Base-by-base conservation (phyloP, 768 basidiomycete genomes). In the Lentinula detonsa region DNA sequence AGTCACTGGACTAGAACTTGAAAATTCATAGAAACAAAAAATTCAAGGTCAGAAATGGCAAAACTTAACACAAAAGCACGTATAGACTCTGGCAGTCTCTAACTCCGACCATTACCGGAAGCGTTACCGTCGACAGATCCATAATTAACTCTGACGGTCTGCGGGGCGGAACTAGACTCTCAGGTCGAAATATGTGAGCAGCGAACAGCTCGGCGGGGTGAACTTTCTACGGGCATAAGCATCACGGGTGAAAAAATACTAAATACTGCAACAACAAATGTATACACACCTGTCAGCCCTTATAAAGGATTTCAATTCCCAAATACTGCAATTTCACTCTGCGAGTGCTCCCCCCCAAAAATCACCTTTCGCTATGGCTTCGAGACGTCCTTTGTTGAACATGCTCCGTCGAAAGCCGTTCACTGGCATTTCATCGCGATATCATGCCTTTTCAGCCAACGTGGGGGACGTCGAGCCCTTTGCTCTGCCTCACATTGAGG, bases 401-500 rank as follows among this genome's bases (percentile, higher is more conserved):
- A 31, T 16, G 16, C 33, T 58, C 23, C 57, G 57, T 13, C 57
- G 31, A 11, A 58, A 33, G 18, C 46, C 57, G 5, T 21, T 49
- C 31, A 37, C 57, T 8, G n/a, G 10, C 15, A 21, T 31, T 13
- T 48, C 57, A 39, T 42, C 48, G 7, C 46, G 2, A 28, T n/a
- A 28, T 50, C 49, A 50, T 39, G n/a, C 39, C 21, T 37, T 42
- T 21, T 51, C 59, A 9, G n/a, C 21, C 2, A 18, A 23, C 33
- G 16, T 58, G 10, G 45, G 13, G 37, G 11, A 46, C 70, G 23
- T 66, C 64, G 15, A 59, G 70, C 18, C 69, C 70, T 23, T 62
- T 16, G 10, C 33, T 9, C 50, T 60, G 18, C 45, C 59, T 33
- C 72, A 71, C 46, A 79, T 81, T 52, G 76, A 79, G 62, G 82